A percentile compares a stretch with the other conserved stretches of the same genome.
Evolutionary conservation across 495 filamentous ascomycete species (phyloP).

Genomic region (Neurospora intermedia): DNA sequence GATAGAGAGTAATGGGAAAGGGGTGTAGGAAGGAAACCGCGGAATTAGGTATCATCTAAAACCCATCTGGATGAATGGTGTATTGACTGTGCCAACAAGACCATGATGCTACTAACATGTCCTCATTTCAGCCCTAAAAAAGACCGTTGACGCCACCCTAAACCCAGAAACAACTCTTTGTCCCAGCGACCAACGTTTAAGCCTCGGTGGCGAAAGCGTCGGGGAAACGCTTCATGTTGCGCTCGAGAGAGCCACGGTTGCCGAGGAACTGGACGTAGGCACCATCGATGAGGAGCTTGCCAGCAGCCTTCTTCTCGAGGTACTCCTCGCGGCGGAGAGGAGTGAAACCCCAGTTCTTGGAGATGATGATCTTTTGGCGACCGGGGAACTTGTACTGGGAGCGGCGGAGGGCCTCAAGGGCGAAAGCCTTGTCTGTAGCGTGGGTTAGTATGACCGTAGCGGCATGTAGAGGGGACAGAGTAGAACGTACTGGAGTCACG

Average conservation of each 20-base stretch:
- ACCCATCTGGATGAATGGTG: constrained; percentile 17
- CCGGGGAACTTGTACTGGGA: constrained; percentile 99
- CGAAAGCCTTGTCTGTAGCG: constrained; percentile 62
- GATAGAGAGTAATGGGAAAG: background rate
- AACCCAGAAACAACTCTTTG: constrained; percentile 29
- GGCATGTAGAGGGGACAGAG: background rate
- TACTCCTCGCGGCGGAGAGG: constrained; percentile 95
- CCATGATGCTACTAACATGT: constrained; percentile 21
- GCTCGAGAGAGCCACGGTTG: constrained; percentile 72
- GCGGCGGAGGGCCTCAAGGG: constrained; percentile 96
- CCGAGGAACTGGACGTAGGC: constrained; percentile 97
- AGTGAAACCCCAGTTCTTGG: constrained; percentile 99
- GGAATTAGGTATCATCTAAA: constrained; percentile 1
- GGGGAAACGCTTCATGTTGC: constrained; percentile 90
- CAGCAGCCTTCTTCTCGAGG: constrained; percentile 78
- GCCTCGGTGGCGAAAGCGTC: constrained; percentile 60
- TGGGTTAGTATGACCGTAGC: constrained; percentile 16
- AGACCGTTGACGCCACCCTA: constrained; percentile 23
- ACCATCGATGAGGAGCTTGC: constrained; percentile 86
- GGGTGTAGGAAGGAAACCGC: background rate
- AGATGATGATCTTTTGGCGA: constrained; percentile 99
- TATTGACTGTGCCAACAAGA: constrained; percentile 23
- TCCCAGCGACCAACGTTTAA: constrained; percentile 18
- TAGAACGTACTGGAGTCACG: constrained; percentile 66
- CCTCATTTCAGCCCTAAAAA: constrained; percentile 22